Percentiles rank a stretch among this genome's conserved stretches.
phyloP scores from a whole-genome alignment of 2,329 filamentous ascomycete genomes.

The Alternaria novae-zelandiae region DNA sequence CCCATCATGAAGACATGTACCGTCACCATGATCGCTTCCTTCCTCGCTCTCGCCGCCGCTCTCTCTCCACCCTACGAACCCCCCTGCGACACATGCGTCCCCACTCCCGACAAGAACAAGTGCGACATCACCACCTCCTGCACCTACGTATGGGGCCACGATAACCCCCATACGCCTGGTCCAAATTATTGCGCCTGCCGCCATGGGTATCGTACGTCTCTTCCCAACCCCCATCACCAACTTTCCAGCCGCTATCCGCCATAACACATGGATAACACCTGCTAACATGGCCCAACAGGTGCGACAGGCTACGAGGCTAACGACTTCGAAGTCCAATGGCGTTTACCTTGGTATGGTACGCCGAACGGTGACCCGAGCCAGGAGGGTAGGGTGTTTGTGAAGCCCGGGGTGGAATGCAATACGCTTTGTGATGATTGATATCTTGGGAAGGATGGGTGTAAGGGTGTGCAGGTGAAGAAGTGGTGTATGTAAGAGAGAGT shows the following conservation, averaged over 20 bases:
- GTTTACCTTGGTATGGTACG: constrained; percentile 1
- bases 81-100: neutral
- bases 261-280: too few species aligned
- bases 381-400: constrained; percentile 25
- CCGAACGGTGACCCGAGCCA: constrained; percentile 12
- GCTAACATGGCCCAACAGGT: neutral
- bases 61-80: neutral
- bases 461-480: constrained; percentile 15
- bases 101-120: constrained; percentile 31
- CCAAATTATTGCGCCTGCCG: constrained; percentile 4
- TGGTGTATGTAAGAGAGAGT: neutral
- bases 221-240: too few species aligned
- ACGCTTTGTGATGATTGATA: constrained; percentile 20
- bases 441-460: constrained; percentile 25
- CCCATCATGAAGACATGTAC: neutral
- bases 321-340: neutral
- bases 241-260: too few species aligned
- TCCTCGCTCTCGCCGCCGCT: neutral
- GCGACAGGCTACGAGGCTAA: neutral
- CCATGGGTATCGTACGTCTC: constrained; percentile 1
- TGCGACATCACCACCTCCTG: constrained; percentile 55
- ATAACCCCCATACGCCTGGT: neutral
- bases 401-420: constrained; percentile 22
- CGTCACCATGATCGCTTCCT: neutral
- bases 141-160: constrained; percentile 33